Evolutionary conservation across 805 yeast genomes (phyloP).

Genomic region (Suhomyces kilbournensis): DNA sequence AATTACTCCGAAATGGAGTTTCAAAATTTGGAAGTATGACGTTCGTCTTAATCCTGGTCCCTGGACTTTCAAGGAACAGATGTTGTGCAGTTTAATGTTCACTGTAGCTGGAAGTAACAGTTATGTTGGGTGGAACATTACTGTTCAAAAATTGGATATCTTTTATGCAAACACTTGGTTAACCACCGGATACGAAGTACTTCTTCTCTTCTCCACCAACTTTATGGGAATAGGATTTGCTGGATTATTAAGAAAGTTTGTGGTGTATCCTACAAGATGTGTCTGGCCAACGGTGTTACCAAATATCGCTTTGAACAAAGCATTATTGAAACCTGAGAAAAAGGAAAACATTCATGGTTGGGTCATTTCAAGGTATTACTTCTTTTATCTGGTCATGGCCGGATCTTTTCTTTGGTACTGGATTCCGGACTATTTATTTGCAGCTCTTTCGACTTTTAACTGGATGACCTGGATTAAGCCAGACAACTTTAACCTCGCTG

Average conservation of each 20-base stretch:
- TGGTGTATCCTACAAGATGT: slow-evolving; percentile 13
- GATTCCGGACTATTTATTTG: slow-evolving; percentile 44
- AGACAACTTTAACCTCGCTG: slow-evolving; percentile 45
- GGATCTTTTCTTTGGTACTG: slow-evolving; percentile 42
- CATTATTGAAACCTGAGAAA: slow-evolving; percentile 34
- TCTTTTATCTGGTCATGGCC: slow-evolving; percentile 19
- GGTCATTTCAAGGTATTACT: slow-evolving; percentile 29
- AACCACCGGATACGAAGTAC: slow-evolving; percentile 13
- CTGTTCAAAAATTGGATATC: slow-evolving; percentile 8
- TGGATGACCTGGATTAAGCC: slow-evolving; percentile 64
- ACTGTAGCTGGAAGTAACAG: slow-evolving; percentile 29
- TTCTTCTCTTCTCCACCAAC: slow-evolving; percentile 12
- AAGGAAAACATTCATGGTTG: slow-evolving; percentile 21
- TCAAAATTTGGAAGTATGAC: slow-evolving; percentile 19
- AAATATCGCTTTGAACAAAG: slow-evolving; percentile 47
- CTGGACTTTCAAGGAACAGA: slow-evolving; percentile 13
- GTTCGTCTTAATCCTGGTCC: slow-evolving; percentile 28
- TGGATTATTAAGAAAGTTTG: slow-evolving; percentile 15
- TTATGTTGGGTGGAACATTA: slow-evolving; percentile 16
- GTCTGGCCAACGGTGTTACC: slow-evolving; percentile 31
- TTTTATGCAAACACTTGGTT: slow-evolving; percentile 15
- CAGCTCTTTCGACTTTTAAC: slow-evolving; percentile 42
- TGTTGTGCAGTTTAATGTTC: slow-evolving; percentile 5
- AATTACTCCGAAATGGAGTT: slow-evolving; percentile 12
- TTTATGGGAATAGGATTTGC: slow-evolving; percentile 18